Base-by-base conservation (phyloP, 192 early-diverging fungal genomes). In the Funneliformis geosporum region DNA sequence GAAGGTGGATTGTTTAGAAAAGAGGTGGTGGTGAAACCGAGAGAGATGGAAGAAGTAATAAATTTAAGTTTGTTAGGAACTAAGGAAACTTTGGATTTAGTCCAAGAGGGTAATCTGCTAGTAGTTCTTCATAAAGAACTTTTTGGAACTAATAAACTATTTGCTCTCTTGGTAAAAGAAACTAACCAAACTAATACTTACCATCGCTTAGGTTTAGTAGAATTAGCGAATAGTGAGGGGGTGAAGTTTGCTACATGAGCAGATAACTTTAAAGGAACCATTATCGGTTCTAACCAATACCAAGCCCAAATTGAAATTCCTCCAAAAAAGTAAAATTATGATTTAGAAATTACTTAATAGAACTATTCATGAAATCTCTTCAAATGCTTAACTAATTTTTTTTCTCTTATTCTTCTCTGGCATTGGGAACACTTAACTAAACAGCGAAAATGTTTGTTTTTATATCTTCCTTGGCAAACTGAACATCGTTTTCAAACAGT, bases 241-340 rank as follows among this genome's bases (percentile, higher is more conserved):
- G 5, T 61, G 12, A 18, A 61, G n/a, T n/a, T n/a, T n/a, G n/a
- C n/a, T n/a, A n/a, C n/a, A n/a, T n/a, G n/a, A 61, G 25, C 5
- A 11, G 60, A 12, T 7, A 27, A 61, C 12, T 2, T 5, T 7
- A 27, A 61, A 11, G 4, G 16, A 10, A 69, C 8, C 4, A 42
- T 69, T 11, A 69, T 69, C 16, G 67, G 39, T 11, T 2, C 3
- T 8, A 28, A 69, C 27, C 33, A 69, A 69, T 42, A 69, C 8
- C 67, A 39, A 42, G 4, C 23, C 27, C 67, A 69, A 69, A 69
- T 69, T 5, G 8, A 69, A 69, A 69, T 69, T 25, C 67, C 67
- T 5, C 67, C 67, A 16, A 69, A 69, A 69, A 10, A 69, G 28
- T 10, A 69, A 69, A 21, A 21, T n/a, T n/a, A n/a, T n/a, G n/a